Evolutionary conservation across 805 yeast species (phyloP).

Genomic region (Wickerhamia fluorescens): DNA sequence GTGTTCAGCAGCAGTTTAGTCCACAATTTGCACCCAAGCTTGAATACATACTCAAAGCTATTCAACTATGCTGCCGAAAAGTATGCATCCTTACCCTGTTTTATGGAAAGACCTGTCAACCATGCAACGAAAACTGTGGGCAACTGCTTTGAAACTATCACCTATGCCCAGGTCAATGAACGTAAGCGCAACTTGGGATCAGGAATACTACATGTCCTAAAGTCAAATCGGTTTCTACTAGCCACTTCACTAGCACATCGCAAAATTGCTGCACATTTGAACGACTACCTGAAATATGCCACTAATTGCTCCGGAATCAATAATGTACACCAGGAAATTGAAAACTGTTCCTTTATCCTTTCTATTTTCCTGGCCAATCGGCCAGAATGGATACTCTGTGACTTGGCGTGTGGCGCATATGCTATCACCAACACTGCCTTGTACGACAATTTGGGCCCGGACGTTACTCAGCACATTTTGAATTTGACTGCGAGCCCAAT

Average conservation of each 20-base stretch:
- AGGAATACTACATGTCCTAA: constrained; percentile 37
- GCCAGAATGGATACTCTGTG: constrained; percentile 11
- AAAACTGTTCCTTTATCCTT: constrained; percentile 10
- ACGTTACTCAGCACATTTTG: constrained; percentile 14
- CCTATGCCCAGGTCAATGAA: constrained; percentile 33
- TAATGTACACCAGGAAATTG: constrained; percentile 5
- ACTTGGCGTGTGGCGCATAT: constrained; percentile 11
- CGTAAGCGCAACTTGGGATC: constrained; percentile 47
- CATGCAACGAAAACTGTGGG: constrained; percentile 23
- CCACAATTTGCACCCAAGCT: constrained; percentile 19
- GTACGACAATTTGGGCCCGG: constrained; percentile 15
- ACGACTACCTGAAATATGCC: constrained; percentile 11
- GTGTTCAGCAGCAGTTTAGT: constrained; percentile 8
- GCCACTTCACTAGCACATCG: constrained; percentile 21
- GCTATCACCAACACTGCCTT: constrained; percentile 15
- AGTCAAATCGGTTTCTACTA: constrained; percentile 15
- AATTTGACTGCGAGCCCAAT: constrained; percentile 12
- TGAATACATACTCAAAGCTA: constrained; percentile 31
- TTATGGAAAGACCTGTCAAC: constrained; percentile 33
- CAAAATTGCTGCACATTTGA: constrained; percentile 21
- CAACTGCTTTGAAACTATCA: constrained; percentile 35
- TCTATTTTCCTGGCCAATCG: constrained; percentile 17
- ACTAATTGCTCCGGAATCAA: constrained; percentile 1
- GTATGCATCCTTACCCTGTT: constrained; percentile 22
- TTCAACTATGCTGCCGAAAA: constrained; percentile 19